phyloP scores from a whole-genome alignment of 2,329 filamentous ascomycete genomes.

The Penicillium sp. region DNA sequence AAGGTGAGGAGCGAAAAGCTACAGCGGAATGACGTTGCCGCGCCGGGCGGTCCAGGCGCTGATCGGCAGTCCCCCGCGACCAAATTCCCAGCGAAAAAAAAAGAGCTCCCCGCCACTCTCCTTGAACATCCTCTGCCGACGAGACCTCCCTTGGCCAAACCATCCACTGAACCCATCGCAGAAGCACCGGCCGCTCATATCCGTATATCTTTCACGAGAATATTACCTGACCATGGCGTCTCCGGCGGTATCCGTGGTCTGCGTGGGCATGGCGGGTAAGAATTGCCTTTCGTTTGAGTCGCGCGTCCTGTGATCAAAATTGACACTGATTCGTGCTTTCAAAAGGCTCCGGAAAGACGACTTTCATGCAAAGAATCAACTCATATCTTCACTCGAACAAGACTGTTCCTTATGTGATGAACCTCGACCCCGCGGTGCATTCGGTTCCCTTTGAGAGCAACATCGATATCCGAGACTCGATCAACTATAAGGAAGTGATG shows the following conservation, averaged over 20 bases:
- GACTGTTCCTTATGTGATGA: slow-evolving; percentile 88
- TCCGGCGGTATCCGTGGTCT: slow-evolving; percentile 78
- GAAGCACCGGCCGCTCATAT: not conserved
- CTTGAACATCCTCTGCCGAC: not conserved
- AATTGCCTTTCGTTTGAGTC: slow-evolving; percentile 9
- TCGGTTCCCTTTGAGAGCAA: slow-evolving; percentile 94
- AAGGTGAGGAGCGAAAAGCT: slow-evolving; percentile 24
- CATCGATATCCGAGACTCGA: slow-evolving; percentile 97
- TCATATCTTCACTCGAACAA: slow-evolving; percentile 82
- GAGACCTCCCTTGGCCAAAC: not conserved
- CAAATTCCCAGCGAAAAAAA: slow-evolving; percentile 27
- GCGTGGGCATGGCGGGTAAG: slow-evolving; percentile 92
- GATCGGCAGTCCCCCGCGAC: slow-evolving; percentile 34
- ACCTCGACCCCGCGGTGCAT: slow-evolving; percentile 92
- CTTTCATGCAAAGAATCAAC: slow-evolving; percentile 98
- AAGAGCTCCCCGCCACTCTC: slow-evolving; percentile 17
- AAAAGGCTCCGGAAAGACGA: slow-evolving; percentile 93
- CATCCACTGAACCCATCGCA: not conserved
- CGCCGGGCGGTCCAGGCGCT: slow-evolving; percentile 33
- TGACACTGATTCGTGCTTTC: slow-evolving; percentile 1
- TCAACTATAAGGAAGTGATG: slow-evolving; percentile 99
- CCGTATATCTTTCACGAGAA: not conserved
- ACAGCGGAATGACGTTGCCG: slow-evolving; percentile 36
- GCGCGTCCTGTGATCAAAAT: not conserved
- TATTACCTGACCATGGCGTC: slow-evolving; percentile 44